Base-by-base conservation (phyloP, 2,329 filamentous ascomycete genomes). In the Dactylellina haptotyla region DNA sequence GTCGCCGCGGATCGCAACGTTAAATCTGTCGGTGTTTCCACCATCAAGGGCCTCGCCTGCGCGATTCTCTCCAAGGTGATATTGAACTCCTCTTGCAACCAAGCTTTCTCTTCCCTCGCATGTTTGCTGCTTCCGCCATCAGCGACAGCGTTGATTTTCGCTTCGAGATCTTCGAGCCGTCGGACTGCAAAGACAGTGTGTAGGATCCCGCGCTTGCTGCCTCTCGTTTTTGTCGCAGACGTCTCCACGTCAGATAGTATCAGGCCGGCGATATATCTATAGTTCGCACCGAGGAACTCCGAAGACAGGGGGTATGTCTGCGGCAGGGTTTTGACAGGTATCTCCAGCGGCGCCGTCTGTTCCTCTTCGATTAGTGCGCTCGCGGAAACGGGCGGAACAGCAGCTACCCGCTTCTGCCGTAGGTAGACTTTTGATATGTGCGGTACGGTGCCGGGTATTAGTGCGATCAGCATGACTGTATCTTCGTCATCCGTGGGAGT, bases 361-460 rank as follows among this genome's bases (percentile, higher is more conserved):
- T 59, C 54, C 16, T 66, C 69, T 8, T 73, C 59, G 20, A 10
- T 10, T 34, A 65, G 53, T 9, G 28, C 30, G 16, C 28, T 30
- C 9, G 54, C 45, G 4, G 69, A 43, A 6, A 65, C 28, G 3
- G 59, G 69, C 18, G 69, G 69, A 18, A 54, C 61, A 14, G 59
- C 66, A 25, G 53, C 53, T 6, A 30, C 45, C 9, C 34, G 59
- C 45, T 73, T 65, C 61, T 73, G 69, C 61, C 69, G 59, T 45
- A 73, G 69, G 28, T 73, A 73, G 16, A 73, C 69, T 28, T 73
- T 73, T 54, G 69, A 63, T 37, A 73, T 73, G 39, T 73, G 69
- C 6, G 69, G 69, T 37, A 73, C 62, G 69, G 69, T 65, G 23
- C 69, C 69, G 34, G 69, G 69, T 58, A 73, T 62, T 26, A 73